phyloP scores from a whole-genome alignment of 306 rosid species.

The Pterocarpus santalinus region DNA sequence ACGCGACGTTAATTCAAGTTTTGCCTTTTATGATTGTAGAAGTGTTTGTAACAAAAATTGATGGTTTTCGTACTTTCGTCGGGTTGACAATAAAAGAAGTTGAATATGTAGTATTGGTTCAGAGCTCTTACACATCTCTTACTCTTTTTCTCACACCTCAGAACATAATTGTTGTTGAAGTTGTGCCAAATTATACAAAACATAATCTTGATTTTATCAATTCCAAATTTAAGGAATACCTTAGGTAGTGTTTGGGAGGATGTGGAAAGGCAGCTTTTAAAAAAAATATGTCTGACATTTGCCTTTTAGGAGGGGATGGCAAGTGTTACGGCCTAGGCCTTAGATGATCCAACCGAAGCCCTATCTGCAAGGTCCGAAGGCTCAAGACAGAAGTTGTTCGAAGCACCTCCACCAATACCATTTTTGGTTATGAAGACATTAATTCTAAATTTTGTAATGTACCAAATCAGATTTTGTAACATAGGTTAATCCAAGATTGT shows the following conservation, averaged over 20 bases:
- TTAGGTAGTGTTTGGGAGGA: not conserved
- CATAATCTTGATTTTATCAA: not conserved
- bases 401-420: too few species aligned
- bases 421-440: too few species aligned
- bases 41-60: constrained; percentile 27
- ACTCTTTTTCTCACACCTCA: constrained; percentile 5
- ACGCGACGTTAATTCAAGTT: constrained; percentile 14
- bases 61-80: constrained; percentile 3
- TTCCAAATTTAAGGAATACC: constrained; percentile 2
- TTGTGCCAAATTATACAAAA: constrained; percentile 6
- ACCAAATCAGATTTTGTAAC: too few species aligned
- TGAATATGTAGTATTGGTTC: constrained; percentile 8
- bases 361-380: too few species aligned
- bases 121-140: not conserved
- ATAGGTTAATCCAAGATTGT: too few species aligned
- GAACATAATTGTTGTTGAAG: constrained; percentile 8
- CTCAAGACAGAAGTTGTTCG: too few species aligned
- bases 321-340: too few species aligned
- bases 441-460: too few species aligned
- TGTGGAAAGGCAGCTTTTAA: too few species aligned
- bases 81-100: constrained; percentile 35
- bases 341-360: too few species aligned
- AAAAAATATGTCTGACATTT: too few species aligned
- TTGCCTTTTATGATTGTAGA: constrained; percentile 28
- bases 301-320: too few species aligned